Percentiles rank a stretch among this genome's conserved stretches.
These are phyloP conservation scores for Ceratocystis alfenasii DNA, from an alignment of 2,329 filamentous ascomycete species.

Conservation along the genomic window DNA sequence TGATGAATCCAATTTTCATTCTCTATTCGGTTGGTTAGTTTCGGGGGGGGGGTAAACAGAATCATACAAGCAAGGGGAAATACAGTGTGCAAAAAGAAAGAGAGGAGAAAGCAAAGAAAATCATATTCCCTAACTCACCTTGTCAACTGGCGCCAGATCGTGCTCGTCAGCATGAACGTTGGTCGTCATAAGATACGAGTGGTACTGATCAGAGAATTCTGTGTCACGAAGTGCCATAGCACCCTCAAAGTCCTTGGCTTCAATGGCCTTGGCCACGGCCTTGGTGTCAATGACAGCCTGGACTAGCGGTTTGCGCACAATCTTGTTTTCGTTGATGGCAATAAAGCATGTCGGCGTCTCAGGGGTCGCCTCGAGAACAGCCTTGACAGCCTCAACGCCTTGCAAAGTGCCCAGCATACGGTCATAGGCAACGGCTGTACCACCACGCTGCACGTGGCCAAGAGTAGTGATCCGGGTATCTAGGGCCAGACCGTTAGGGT, in stretches of 20 bases:
- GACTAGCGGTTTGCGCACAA: slow-evolving; percentile 77
- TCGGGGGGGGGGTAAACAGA: slow-evolving; percentile 7
- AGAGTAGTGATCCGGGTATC: slow-evolving; percentile 92
- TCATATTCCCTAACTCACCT: slow-evolving; percentile 40
- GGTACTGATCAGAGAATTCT: slow-evolving; percentile 87
- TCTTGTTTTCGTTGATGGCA: slow-evolving; percentile 95
- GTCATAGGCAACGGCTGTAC: slow-evolving; percentile 84
- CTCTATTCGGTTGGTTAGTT: slow-evolving; percentile 37
- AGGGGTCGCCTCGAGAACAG: slow-evolving; percentile 77
- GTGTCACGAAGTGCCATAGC: slow-evolving; percentile 84
- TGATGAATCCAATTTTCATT: slow-evolving; percentile 91
- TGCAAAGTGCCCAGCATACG: slow-evolving; percentile 86
- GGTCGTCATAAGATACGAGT: slow-evolving; percentile 82
- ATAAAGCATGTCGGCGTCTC: slow-evolving; percentile 89
- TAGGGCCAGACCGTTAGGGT: slow-evolving; percentile 57
- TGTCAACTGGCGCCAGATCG: slow-evolving; percentile 50
- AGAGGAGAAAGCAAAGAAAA: neutral
- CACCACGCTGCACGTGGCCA: slow-evolving; percentile 94
- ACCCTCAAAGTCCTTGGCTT: slow-evolving; percentile 69
- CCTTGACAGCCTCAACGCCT: slow-evolving; percentile 85
- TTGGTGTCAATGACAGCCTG: slow-evolving; percentile 81
- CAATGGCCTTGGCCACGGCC: slow-evolving; percentile 68
- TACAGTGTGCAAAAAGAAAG: neutral
- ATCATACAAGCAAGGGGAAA: slow-evolving; percentile 24
- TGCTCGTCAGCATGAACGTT: slow-evolving; percentile 60